Conservation (phyloP, 805 yeast species). For the Lachancea kluyveri region DNA sequence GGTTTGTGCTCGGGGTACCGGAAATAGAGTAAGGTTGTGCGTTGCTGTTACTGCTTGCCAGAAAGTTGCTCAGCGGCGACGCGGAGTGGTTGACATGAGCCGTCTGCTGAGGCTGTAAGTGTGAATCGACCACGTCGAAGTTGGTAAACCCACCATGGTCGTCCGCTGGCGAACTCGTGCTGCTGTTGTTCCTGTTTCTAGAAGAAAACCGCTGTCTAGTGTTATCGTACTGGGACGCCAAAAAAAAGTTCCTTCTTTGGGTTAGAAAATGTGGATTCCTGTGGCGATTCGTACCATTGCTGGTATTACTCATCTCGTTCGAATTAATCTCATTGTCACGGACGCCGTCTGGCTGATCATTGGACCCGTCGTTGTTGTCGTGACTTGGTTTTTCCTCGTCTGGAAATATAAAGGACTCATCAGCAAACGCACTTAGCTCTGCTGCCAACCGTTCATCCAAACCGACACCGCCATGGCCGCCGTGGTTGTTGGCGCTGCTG, state of each 20-base stretch:
- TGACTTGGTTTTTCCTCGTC: slow-evolving; percentile 64
- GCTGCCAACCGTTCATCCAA: slow-evolving; percentile 50
- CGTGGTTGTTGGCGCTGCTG: not conserved
- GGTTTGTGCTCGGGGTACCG: not conserved
- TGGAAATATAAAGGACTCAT: slow-evolving; percentile 72
- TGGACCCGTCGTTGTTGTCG: slow-evolving; percentile 15
- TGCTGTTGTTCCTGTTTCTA: slow-evolving; percentile 8
- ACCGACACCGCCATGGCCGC: slow-evolving; percentile 24
- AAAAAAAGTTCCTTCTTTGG: slow-evolving; percentile 24
- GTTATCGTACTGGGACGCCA: slow-evolving; percentile 29
- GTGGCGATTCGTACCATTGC: slow-evolving; percentile 5
- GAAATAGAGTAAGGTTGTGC: slow-evolving; percentile 9
- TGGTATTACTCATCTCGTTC: slow-evolving; percentile 5
- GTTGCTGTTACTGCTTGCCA: slow-evolving; percentile 9
- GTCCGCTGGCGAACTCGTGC: slow-evolving; percentile 9
- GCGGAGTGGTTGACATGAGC: slow-evolving; percentile 11
- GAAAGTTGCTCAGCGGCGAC: slow-evolving; percentile 17
- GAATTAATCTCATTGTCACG: slow-evolving; percentile 12
- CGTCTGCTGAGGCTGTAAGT: slow-evolving; percentile 1
- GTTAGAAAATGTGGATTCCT: slow-evolving; percentile 21
- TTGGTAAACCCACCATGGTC: slow-evolving; percentile 24
- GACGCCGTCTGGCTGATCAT: slow-evolving; percentile 10
- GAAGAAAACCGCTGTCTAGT: slow-evolving; percentile 27
- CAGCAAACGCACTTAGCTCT: slow-evolving; percentile 78
- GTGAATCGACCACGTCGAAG: slow-evolving; percentile 12